Evolutionary conservation across 257 asterid genomes (phyloP).

Genomic region (Gynochthodes officinalis): DNA sequence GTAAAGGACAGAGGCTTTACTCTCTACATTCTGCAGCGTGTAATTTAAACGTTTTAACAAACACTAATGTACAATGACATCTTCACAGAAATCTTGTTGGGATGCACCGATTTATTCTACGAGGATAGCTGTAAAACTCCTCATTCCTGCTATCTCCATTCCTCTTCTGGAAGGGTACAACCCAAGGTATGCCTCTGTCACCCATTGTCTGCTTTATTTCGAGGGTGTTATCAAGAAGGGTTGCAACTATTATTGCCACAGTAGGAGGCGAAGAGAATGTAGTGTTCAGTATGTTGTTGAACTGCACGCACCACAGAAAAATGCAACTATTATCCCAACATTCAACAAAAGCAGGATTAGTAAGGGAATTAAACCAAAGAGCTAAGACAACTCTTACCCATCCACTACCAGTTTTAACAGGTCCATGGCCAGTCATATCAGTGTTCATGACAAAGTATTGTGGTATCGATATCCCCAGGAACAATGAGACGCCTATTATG

Average conservation of each 20-base stretch:
- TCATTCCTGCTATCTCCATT: constrained; percentile 86
- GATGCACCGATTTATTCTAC: constrained; percentile 62
- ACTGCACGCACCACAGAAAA: constrained; percentile 46
- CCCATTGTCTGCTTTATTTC: constrained; percentile 49
- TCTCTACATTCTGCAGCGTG: neutral
- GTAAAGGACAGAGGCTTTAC: neutral
- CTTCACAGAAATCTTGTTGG: constrained; percentile 70
- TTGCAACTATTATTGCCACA: constrained; percentile 71
- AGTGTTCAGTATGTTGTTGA: constrained; percentile 77
- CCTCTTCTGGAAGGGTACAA: constrained; percentile 62
- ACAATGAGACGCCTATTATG: constrained; percentile 65
- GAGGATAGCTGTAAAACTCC: constrained; percentile 86
- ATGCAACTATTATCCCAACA: neutral
- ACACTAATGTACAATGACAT: constrained; percentile 30
- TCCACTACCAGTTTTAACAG: constrained; percentile 79
- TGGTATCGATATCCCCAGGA: constrained; percentile 81
- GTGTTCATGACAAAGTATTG: constrained; percentile 81
- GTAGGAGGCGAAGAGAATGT: constrained; percentile 83
- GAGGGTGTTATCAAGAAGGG: constrained; percentile 74
- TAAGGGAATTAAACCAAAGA: neutral
- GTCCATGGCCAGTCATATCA: constrained; percentile 73
- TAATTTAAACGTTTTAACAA: neutral
- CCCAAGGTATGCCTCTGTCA: constrained; percentile 91
- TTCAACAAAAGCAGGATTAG: neutral
- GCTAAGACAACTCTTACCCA: constrained; percentile 57